Conservation (phyloP, 169 alveolate genomes). For the Toxoplasma gondii region DNA sequence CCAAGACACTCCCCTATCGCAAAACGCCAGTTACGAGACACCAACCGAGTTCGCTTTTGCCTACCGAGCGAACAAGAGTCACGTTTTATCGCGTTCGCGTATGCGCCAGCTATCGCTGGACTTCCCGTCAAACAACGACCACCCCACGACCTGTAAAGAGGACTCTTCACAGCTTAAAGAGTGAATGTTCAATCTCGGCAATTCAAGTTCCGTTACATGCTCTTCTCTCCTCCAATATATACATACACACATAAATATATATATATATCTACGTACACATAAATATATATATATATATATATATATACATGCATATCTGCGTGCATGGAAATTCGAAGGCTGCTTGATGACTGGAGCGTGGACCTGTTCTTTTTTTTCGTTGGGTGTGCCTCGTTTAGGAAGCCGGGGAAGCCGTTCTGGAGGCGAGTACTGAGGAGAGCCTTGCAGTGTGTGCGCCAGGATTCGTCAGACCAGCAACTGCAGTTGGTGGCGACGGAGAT, state of each 20-base stretch:
- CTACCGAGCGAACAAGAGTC: not conserved
- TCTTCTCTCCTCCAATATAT: not conserved
- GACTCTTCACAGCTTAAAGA: no score
- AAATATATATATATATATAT: no score
- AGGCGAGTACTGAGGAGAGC: not conserved
- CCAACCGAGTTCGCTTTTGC: no score
- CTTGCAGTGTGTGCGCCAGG: not conserved
- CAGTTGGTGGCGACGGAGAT: not conserved
- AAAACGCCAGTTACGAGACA: no score
- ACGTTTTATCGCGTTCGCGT: not conserved
- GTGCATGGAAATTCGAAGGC: not conserved
- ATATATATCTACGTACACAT: not conserved
- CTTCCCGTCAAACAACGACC: not conserved
- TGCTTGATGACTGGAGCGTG: no score
- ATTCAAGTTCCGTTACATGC: not conserved
- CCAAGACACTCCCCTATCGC: no score
- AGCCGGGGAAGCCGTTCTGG: conserved; percentile 32
- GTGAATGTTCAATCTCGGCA: not conserved
- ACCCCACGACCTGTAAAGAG: not conserved
- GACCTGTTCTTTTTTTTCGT: not conserved
- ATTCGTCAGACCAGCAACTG: not conserved
- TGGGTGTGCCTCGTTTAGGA: not conserved
- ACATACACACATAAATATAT: no score
- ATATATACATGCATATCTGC: no score
- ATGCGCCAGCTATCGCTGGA: not conserved